phyloP scores from a whole-genome alignment of 495 filamentous ascomycete genomes.

The Tuber aestivum region DNA sequence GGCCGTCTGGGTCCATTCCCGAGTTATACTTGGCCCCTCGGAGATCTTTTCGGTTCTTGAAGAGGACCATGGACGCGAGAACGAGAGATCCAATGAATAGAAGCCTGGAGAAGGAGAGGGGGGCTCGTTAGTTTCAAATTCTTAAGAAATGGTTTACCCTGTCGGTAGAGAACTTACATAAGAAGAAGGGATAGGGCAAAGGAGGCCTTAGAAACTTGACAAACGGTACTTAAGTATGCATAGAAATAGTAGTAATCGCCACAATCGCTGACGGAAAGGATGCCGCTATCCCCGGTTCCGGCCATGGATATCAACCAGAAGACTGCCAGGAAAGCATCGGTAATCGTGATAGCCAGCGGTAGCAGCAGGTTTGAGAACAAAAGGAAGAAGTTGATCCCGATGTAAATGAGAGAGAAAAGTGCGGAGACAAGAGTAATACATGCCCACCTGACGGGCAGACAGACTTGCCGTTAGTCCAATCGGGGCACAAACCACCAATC shows the following conservation, averaged over 20 bases:
- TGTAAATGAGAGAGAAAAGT: slow-evolving; percentile 29
- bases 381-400: slow-evolving; percentile 23
- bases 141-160: neutral
- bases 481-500: neutral
- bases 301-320: slow-evolving; percentile 37
- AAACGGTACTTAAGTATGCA: neutral
- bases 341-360: slow-evolving; percentile 33
- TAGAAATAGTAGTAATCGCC: neutral
- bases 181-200: slow-evolving; percentile 31
- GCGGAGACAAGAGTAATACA: slow-evolving; percentile 22
- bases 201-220: slow-evolving; percentile 17
- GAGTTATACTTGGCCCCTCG: slow-evolving; percentile 32
- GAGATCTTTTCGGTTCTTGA: slow-evolving; percentile 35
- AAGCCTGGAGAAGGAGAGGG: slow-evolving; percentile 15
- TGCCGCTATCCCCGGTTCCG: slow-evolving; percentile 17
- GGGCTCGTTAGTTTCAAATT: neutral
- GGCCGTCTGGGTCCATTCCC: slow-evolving; percentile 17
- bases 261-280: slow-evolving; percentile 9
- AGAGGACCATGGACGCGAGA: slow-evolving; percentile 28
- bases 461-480: neutral
- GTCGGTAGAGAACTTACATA: slow-evolving; percentile 21
- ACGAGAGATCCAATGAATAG: slow-evolving; percentile 39
- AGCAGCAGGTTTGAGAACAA: slow-evolving; percentile 32
- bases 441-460: slow-evolving; percentile 19
- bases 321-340: slow-evolving; percentile 32